These are phyloP conservation scores for Flaveria ramosissima DNA, from an alignment of 129 eudicot genomes.

Conservation along the genomic window DNA sequence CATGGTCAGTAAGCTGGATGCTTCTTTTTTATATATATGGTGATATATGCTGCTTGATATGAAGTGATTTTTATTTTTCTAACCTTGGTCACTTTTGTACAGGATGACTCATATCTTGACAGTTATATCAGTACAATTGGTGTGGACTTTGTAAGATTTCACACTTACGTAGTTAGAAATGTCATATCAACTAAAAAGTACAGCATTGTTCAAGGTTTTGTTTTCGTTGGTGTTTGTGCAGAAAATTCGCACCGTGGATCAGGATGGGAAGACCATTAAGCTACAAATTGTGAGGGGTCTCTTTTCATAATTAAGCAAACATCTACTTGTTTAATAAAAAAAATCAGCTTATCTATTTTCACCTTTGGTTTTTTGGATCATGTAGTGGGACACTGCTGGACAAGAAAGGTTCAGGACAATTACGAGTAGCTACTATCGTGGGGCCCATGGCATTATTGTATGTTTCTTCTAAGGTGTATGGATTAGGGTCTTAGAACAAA, in stretches of 20 bases:
- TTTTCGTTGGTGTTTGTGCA: conserved; percentile 7
- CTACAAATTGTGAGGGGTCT: conserved; percentile 68
- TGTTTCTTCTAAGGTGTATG: conserved; percentile 20
- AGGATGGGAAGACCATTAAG: conserved; percentile 85
- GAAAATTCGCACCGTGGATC: conserved; percentile 93
- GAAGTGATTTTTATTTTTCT: background rate
- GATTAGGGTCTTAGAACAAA: background rate
- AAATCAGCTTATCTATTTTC: background rate
- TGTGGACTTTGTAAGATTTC: conserved; percentile 68
- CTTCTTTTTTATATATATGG: background rate
- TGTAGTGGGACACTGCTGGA: conserved; percentile 94
- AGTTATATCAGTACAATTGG: conserved; percentile 92
- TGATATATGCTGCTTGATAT: conserved; percentile 11
- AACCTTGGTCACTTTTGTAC: conserved; percentile 17
- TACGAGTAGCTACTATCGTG: conserved; percentile 91
- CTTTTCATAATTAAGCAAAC: background rate
- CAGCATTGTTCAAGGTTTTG: background rate
- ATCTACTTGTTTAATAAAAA: background rate
- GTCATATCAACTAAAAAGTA: background rate
- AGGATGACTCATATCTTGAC: conserved; percentile 84
- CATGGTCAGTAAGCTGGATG: conserved; percentile 15
- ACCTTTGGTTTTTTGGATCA: conserved; percentile 3
- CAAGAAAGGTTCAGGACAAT: conserved; percentile 89
- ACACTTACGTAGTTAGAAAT: background rate
- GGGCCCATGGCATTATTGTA: conserved; percentile 93